A percentile compares a stretch with the other conserved stretches of the same genome.
These are phyloP conservation scores for Asterophora lycoperdoides DNA, from an alignment of 768 basidiomycete species.

Conservation along the genomic window DNA sequence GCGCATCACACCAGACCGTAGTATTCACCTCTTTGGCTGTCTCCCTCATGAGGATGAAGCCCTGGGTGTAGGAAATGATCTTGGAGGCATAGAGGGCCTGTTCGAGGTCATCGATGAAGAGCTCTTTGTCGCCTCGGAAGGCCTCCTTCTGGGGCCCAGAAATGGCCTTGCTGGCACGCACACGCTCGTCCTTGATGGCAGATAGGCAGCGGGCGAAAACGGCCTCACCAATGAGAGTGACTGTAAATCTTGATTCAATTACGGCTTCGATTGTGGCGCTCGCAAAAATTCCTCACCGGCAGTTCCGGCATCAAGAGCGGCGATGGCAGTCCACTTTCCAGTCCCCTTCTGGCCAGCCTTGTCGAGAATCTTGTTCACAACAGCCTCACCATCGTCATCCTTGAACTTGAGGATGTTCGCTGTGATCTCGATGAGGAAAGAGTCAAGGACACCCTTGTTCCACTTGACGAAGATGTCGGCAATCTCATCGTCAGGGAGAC, in stretches of 20 bases:
- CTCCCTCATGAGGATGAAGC: constrained; percentile 99
- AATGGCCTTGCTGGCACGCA: constrained; percentile 87
- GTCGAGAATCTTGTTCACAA: constrained; percentile 93
- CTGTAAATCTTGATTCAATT: constrained; percentile 35
- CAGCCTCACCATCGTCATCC: constrained; percentile 89
- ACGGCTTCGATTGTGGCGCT: constrained; percentile 6
- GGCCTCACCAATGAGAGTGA: constrained; percentile 98
- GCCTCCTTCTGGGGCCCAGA: constrained; percentile 86
- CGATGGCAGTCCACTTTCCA: constrained; percentile 99
- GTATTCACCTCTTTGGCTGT: constrained; percentile 82
- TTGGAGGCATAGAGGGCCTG: constrained; percentile 99
- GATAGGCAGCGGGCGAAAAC: constrained; percentile 99
- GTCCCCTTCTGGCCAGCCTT: constrained; percentile 98
- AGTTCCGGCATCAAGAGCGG: constrained; percentile 89
- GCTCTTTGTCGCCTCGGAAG: constrained; percentile 97
- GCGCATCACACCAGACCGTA: background rate
- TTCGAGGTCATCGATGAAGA: constrained; percentile 98
- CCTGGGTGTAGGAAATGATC: constrained; percentile 99
- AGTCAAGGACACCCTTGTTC: constrained; percentile 99
- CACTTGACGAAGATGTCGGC: constrained; percentile 89
- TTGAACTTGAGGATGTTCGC: constrained; percentile 96
- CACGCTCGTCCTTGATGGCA: constrained; percentile 93
- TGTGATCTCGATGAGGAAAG: constrained; percentile 98
- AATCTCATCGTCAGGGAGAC: constrained; percentile 82
- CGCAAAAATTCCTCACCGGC: constrained; percentile 49